These are phyloP conservation scores for Patellifolia procumbens DNA, from an alignment of 179 eudicot species.

Conservation along the genomic window DNA sequence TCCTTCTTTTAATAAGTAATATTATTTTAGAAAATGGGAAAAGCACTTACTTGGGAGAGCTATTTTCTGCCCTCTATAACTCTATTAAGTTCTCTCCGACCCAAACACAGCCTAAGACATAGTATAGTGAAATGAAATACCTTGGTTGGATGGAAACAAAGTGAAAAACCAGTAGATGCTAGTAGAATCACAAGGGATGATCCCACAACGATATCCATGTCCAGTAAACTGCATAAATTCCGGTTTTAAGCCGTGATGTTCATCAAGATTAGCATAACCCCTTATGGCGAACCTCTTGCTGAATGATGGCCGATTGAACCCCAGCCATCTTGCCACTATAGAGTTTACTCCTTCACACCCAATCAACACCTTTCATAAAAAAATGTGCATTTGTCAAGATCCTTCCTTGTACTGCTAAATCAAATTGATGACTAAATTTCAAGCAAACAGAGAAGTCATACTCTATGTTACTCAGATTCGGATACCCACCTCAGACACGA, in stretches of 20 bases:
- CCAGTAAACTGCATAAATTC: constrained; percentile 39
- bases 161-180: constrained; percentile 51
- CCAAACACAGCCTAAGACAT: not conserved
- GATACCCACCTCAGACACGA: no score
- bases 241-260: constrained; percentile 37
- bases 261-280: constrained; percentile 31
- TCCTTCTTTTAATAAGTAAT: no score
- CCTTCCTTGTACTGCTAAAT: not conserved
- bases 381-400: not conserved
- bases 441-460: not conserved
- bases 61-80: no score
- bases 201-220: constrained; percentile 41
- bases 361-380: constrained; percentile 37
- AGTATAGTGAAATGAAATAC: constrained; percentile 5
- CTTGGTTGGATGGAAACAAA: constrained; percentile 35
- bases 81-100: not conserved
- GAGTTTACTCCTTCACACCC: constrained; percentile 79
- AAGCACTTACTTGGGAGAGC: no score
- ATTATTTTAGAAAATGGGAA: no score
- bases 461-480: no score
- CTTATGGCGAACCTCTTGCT: constrained; percentile 38
- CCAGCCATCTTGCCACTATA: constrained; percentile 45
- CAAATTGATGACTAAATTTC: not conserved
- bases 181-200: constrained; percentile 41
- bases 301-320: constrained; percentile 35